Base-by-base conservation (phyloP, 1,139 yeast genomes). In the Candida tunisiensis region DNA sequence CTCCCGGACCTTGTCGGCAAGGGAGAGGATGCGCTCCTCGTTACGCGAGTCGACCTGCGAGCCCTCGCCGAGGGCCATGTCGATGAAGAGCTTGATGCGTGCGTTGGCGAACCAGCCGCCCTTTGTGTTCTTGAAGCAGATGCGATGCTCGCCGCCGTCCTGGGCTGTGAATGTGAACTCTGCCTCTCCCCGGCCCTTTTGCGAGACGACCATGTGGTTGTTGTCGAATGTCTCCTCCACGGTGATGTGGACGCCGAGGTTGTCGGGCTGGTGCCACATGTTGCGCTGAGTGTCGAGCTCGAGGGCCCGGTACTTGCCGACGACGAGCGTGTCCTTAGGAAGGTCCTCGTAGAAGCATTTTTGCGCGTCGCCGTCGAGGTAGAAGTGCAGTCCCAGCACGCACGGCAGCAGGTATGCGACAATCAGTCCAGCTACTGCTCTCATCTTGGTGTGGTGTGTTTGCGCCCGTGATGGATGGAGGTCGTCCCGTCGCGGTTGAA, bases 61-160 rank as follows among this genome's bases (percentile, higher is more conserved):
- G 19, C 55, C 50, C 31, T 68, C 73, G 14, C 75, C 78, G 22
- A 71, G 54, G 16, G 59, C 61, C 35, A 68, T 49, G 39, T 60
- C 65, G 28, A 60, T 45, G 37, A 45, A 64, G 35, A 69, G 52
- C 48, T 58, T 65, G 33, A 53, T 70, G 43, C 50, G 66, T 36
- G 46, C 58, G 47, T 48, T 55, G 31, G 56, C 59, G 49, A 60
- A 62, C 80, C 69, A 70, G 33, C 70, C 71, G 36, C 65, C 65
- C 20, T 69, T 60, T 37, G 68, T 63, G 4, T 82, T 75, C 32
- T 72, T 69, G 41, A 74, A 59, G 51, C 91, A 77, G 26, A 77
- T 62, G 40, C 67, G 57, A 53, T 77, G 88, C 43, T 73, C 79
- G 24, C 91, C 91, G 19, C 71, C 59, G 27, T 70, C 82, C 26